A percentile compares a stretch with the other conserved stretches of the same genome.
phyloP scores from a whole-genome alignment of 768 basidiomycete species.

The Kwoniella mangroviensis region DNA sequence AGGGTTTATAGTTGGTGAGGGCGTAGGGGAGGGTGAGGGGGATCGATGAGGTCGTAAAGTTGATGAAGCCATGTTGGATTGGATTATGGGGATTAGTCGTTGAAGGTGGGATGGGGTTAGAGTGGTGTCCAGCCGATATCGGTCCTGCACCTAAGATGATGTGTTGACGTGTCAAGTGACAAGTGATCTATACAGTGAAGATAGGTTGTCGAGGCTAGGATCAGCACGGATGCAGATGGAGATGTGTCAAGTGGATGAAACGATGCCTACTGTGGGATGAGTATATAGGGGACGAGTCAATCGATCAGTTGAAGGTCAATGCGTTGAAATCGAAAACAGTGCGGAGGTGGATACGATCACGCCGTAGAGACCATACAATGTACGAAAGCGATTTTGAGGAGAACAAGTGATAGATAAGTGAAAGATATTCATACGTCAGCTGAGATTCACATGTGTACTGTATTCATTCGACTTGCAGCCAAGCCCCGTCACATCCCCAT shows the following conservation, averaged over 20 bases:
- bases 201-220: neutral
- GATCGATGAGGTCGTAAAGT: slow-evolving; percentile 52
- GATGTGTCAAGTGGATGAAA: neutral
- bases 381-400: neutral
- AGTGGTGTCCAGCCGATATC: slow-evolving; percentile 29
- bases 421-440: no score
- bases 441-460: no score
- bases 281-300: neutral
- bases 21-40: slow-evolving; percentile 46
- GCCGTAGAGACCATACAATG: neutral
- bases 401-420: neutral
- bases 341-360: no score
- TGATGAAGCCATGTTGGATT: slow-evolving; percentile 44
- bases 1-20: slow-evolving; percentile 33
- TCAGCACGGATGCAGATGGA: neutral
- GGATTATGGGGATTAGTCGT: neutral
- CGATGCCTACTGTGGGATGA: neutral
- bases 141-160: slow-evolving; percentile 26
- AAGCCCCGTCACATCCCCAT: neutral
- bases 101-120: neutral
- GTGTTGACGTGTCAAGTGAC: neutral
- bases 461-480: neutral
- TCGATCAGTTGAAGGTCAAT: neutral
- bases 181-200: neutral
- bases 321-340: neutral